Evolutionary conservation across 768 basidiomycete species (phyloP), one percentile per base, ranked within the genome.

Genomic region (Astraeus odoratus): DNA sequence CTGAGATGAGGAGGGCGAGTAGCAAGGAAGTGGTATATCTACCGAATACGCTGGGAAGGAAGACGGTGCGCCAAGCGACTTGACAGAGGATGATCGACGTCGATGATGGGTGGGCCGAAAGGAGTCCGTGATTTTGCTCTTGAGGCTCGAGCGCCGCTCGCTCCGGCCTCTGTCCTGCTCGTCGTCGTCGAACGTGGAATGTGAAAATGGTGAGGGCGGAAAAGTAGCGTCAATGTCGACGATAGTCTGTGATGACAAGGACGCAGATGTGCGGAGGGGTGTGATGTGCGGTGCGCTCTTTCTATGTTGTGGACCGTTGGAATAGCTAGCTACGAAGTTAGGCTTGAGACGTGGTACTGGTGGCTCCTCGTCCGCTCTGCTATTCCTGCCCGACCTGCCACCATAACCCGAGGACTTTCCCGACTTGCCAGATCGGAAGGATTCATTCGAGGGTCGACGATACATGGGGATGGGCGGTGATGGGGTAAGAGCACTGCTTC

Each of bases 281-380:
- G 51, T 46, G 26, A 63, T 57, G 8, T 70, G 52, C 1, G 76
- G 74, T 69, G 76, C 76, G 43, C 78, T 76, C 66, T 78, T 77
- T 55, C 65, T 69, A 26, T 76, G 70, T 8, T 71, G 46, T 19
- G 56, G 56, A 34, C 52, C 52, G 18, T 22, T 53, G 24, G 15
- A 33, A 23, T 26, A 51, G 19, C 47, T 60, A 18, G 51, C 41
- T 35, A 51, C 42, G 47, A 56, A 63, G 49, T 47, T 56, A 52
- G 52, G 59, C 46, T 49, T 63, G n/a, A 60, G 51, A 18, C 60
- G 63, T 19, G 63, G 61, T 2, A 65, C 61, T 0, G 61, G 61
- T 4, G 63, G 61, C 22, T 54, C 61, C 16, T 56, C 52, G 36
- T 64, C 50, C 22, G 56, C 27, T 34, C 59, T 52, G 44, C 46